Conservation (phyloP, 2,329 filamentous ascomycete species). For the Claviceps sp. region DNA sequence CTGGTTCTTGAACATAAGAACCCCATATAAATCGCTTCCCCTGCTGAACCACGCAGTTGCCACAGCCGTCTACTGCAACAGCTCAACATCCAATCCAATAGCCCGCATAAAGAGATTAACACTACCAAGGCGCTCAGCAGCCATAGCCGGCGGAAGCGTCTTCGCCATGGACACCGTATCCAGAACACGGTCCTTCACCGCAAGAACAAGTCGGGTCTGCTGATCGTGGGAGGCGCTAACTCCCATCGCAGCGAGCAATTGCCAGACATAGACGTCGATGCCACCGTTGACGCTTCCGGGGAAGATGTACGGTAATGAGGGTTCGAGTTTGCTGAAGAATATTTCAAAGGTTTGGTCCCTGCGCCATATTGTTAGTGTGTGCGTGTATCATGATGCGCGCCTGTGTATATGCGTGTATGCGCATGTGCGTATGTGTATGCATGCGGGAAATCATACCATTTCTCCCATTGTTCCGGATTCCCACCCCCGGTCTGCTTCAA, state of each 20-base stretch:
- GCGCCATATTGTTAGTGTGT: conserved; percentile 10
- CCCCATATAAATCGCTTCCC: background rate
- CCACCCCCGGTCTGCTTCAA: conserved; percentile 68
- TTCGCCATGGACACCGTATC: conserved; percentile 84
- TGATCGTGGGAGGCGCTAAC: conserved; percentile 89
- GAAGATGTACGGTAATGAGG: conserved; percentile 73
- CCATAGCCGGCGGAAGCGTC: conserved; percentile 77
- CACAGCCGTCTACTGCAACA: conserved; percentile 26
- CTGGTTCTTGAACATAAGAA: too few relatives aligned
- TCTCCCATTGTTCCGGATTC: conserved; percentile 59
- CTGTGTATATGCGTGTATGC: conserved; percentile 9
- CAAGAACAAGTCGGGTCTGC: conserved; percentile 85
- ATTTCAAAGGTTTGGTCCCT: conserved; percentile 69
- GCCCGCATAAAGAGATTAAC: conserved; percentile 98
- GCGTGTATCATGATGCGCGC: too few relatives aligned
- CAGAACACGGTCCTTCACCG: conserved; percentile 96
- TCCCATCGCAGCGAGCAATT: conserved; percentile 89
- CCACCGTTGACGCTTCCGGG: conserved; percentile 79
- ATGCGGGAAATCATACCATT: conserved; percentile 46
- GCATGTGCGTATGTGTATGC: background rate
- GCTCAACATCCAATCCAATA: conserved; percentile 93
- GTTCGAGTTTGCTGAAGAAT: conserved; percentile 79
- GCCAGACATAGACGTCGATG: conserved; percentile 95
- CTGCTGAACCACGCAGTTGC: background rate
- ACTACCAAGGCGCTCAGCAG: conserved; percentile 69